phyloP scores from a whole-genome alignment of 2,329 filamentous ascomycete species.

The Podosphaera aphanis region DNA sequence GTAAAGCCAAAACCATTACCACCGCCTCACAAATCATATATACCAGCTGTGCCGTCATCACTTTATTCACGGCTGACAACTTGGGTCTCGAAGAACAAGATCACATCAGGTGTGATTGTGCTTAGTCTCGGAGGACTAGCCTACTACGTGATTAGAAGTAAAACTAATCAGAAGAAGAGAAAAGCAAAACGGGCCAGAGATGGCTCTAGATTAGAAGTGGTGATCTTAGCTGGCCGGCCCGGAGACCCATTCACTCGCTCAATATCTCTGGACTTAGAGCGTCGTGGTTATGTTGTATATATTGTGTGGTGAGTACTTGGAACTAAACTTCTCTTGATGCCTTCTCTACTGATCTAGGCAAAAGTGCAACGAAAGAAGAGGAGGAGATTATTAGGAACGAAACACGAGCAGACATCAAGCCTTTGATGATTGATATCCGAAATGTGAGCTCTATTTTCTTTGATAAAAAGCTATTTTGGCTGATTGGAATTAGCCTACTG shows the following conservation, averaged over 20 bases:
- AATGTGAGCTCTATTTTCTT: slow-evolving; percentile 30
- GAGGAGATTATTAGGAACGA: slow-evolving; percentile 56
- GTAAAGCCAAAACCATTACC: slow-evolving; percentile 35
- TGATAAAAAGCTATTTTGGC: background rate
- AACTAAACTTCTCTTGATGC: too few species aligned
- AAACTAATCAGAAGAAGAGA: slow-evolving; percentile 38
- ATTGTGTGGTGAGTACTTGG: slow-evolving; percentile 42
- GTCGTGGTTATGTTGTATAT: slow-evolving; percentile 81
- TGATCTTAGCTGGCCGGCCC: slow-evolving; percentile 71
- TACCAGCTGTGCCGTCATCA: slow-evolving; percentile 15
- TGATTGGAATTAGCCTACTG: slow-evolving; percentile 31
- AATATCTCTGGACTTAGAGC: slow-evolving; percentile 65
- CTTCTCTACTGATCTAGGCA: too few species aligned
- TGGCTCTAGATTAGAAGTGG: slow-evolving; percentile 68
- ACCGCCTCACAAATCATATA: slow-evolving; percentile 10
- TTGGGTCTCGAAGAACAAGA: slow-evolving; percentile 52
- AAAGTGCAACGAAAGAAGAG: slow-evolving; percentile 48
- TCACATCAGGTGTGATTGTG: slow-evolving; percentile 47
- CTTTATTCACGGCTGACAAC: slow-evolving; percentile 32
- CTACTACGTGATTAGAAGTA: slow-evolving; percentile 25
- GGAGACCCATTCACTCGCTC: slow-evolving; percentile 65
- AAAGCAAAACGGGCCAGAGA: slow-evolving; percentile 58
- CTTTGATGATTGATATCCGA: slow-evolving; percentile 61
- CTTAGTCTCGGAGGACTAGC: slow-evolving; percentile 44
- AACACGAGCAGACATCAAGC: slow-evolving; percentile 57